These are phyloP conservation scores for Lablab purpureus DNA, from an alignment of 306 rosid species.

Conservation along the genomic window DNA sequence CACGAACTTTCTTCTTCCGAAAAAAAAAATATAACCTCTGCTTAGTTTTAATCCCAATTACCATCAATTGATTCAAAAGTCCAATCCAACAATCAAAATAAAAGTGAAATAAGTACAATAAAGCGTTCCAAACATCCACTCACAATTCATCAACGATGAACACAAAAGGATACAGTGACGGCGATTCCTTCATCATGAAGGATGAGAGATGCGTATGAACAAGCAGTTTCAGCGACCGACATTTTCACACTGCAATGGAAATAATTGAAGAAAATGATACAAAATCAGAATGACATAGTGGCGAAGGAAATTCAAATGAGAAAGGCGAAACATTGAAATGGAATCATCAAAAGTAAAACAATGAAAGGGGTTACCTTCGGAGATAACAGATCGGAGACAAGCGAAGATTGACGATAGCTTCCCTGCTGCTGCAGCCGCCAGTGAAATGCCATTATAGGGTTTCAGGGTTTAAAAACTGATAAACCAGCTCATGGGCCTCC, in stretches of 20 bases:
- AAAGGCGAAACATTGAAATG: background rate
- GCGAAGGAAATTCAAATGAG: background rate
- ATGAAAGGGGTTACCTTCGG: background rate
- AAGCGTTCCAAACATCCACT: background rate
- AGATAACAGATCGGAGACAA: constrained; percentile 10
- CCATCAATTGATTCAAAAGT: background rate
- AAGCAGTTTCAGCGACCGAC: constrained; percentile 69
- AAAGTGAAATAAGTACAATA: background rate
- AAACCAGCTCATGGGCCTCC: background rate
- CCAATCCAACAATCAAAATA: background rate
- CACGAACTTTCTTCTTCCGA: background rate
- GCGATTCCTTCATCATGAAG: constrained; percentile 69
- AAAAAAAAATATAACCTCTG: background rate
- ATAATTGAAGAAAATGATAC: background rate
- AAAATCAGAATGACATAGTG: background rate
- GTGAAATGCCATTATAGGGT: constrained; percentile 31
- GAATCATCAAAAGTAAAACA: background rate
- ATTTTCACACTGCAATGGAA: constrained; percentile 46
- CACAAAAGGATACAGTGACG: constrained; percentile 64
- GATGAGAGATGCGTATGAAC: constrained; percentile 68
- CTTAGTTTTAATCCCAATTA: background rate
- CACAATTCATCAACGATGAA: background rate
- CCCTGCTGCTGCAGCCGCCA: constrained; percentile 32
- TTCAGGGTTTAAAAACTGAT: constrained; percentile 14
- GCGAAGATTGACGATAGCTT: background rate